These are phyloP conservation scores for Lodderomyces margitis DNA, from an alignment of 1,139 yeast species.

Conservation along the genomic window DNA sequence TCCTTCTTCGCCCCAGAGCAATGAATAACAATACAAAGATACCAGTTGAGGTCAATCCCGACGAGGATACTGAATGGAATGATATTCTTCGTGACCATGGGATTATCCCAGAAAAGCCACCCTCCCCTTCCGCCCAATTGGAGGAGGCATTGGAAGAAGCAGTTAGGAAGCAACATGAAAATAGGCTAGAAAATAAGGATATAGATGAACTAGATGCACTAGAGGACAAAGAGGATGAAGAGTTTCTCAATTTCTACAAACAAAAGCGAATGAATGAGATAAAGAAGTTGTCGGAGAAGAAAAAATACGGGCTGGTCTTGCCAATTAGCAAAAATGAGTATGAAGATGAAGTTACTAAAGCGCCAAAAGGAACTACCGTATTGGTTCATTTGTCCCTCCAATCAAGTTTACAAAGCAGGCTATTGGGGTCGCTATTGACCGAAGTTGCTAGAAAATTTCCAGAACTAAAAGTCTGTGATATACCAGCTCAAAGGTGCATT, in stretches of 20 bases:
- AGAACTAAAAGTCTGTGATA: conserved; percentile 90
- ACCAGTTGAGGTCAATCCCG: conserved; percentile 89
- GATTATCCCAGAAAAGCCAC: conserved; percentile 87
- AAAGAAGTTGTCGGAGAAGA: conserved; percentile 53
- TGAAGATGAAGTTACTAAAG: conserved; percentile 78
- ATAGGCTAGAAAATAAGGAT: conserved; percentile 70
- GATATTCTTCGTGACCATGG: conserved; percentile 90
- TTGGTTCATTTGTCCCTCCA: conserved; percentile 75
- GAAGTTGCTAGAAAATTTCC: conserved; percentile 56
- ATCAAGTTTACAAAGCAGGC: conserved; percentile 70
- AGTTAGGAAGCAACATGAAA: conserved; percentile 67
- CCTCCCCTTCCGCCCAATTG: conserved; percentile 81
- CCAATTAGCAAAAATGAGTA: conserved; percentile 87
- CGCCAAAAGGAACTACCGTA: conserved; percentile 60
- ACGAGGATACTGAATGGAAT: conserved; percentile 98
- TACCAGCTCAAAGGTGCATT: conserved; percentile 83
- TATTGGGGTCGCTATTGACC: conserved; percentile 55
- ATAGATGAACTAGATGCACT: conserved; percentile 78
- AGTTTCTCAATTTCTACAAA: conserved; percentile 69
- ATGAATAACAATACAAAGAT: conserved; percentile 25
- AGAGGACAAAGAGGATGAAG: conserved; percentile 79
- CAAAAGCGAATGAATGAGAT: conserved; percentile 75
- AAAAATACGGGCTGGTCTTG: conserved; percentile 73
- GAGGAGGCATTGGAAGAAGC: conserved; percentile 90
- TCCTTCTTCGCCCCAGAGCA: neutral